These are phyloP conservation scores for Grosmannia serpens DNA, from an alignment of 2,329 filamentous ascomycete species.

Conservation along the genomic window DNA sequence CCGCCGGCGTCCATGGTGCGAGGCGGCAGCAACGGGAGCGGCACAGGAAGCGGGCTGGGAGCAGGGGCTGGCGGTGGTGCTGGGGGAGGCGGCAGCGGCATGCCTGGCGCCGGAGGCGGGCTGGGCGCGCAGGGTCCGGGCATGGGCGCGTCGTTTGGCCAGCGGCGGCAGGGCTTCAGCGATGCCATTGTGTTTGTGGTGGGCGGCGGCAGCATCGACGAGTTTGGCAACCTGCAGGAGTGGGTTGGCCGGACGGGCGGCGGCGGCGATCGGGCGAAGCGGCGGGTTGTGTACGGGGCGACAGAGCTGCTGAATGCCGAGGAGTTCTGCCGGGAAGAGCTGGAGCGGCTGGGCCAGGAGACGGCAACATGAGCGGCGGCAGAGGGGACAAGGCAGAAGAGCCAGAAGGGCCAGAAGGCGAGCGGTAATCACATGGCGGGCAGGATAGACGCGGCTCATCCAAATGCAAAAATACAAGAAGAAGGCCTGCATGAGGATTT, in stretches of 20 bases:
- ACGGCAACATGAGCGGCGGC: conserved; percentile 17
- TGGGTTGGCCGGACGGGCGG: conserved; percentile 75
- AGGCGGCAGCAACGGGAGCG: conserved; percentile 16
- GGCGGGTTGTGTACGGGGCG: conserved; percentile 86
- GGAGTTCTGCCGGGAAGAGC: conserved; percentile 53
- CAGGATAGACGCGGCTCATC: neutral
- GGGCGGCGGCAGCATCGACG: conserved; percentile 95
- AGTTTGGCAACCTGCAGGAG: conserved; percentile 94
- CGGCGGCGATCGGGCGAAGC: conserved; percentile 46
- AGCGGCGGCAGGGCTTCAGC: conserved; percentile 76
- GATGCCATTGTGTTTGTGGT: conserved; percentile 92
- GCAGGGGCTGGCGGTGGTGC: conserved; percentile 17
- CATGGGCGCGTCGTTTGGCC: conserved; percentile 76
- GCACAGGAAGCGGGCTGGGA: conserved; percentile 17
- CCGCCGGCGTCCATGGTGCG: conserved; percentile 52
- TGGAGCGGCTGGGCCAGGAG: conserved; percentile 52
- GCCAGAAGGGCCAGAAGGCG: neutral
- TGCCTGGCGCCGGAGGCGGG: conserved; percentile 30
- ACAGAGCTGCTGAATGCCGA: conserved; percentile 67
- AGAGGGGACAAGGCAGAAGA: neutral
- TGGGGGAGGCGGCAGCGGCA: conserved; percentile 27
- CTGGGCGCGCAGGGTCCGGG: conserved; percentile 42
- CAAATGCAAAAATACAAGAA: neutral
- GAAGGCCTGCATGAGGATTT: neutral
- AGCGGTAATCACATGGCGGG: neutral